Percentiles rank a stretch among this genome's conserved stretches.
Conservation (phyloP, 306 rosid species). For the Ormosia semicastrata region DNA sequence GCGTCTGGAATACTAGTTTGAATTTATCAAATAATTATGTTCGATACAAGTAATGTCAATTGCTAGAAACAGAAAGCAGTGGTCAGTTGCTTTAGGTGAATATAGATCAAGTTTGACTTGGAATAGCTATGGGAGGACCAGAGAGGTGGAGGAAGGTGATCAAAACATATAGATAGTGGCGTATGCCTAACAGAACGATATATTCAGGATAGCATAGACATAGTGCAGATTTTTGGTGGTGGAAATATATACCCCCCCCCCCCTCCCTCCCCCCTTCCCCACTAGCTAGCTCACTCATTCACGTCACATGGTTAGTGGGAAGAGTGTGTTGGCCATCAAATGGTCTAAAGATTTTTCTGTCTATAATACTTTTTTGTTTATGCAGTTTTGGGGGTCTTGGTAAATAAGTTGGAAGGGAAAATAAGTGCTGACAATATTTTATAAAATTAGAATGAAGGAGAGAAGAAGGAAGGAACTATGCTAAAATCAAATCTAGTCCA, state of each 20-base stretch:
- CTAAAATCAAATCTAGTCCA: constrained; percentile 17
- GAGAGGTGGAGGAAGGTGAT: constrained; percentile 11
- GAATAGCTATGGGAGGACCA: constrained; percentile 1
- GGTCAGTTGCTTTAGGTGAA: neutral
- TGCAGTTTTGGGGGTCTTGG: neutral
- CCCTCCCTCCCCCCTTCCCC: neutral
- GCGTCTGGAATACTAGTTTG: neutral
- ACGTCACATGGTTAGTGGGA: constrained; percentile 43
- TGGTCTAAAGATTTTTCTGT: neutral
- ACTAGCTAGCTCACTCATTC: constrained; percentile 30
- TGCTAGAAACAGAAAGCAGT: constrained; percentile 19
- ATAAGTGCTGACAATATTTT: neutral
- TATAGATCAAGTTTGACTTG: constrained; percentile 23
- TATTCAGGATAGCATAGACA: neutral
- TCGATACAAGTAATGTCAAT: constrained; percentile 29
- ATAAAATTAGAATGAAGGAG: neutral
- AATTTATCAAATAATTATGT: neutral
- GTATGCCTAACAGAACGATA: neutral
- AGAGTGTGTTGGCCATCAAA: constrained; percentile 33
- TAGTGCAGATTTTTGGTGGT: constrained; percentile 13
- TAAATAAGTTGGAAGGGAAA: neutral
- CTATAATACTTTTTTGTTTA: neutral
- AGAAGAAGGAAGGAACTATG: neutral
- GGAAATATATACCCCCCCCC: neutral
- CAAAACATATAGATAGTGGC: constrained; percentile 21